Percentiles rank a stretch among this genome's conserved stretches.
Evolutionary conservation across 1,284 basidiomycete genomes (phyloP).

Genomic region (Exsudoporus floridanus): DNA sequence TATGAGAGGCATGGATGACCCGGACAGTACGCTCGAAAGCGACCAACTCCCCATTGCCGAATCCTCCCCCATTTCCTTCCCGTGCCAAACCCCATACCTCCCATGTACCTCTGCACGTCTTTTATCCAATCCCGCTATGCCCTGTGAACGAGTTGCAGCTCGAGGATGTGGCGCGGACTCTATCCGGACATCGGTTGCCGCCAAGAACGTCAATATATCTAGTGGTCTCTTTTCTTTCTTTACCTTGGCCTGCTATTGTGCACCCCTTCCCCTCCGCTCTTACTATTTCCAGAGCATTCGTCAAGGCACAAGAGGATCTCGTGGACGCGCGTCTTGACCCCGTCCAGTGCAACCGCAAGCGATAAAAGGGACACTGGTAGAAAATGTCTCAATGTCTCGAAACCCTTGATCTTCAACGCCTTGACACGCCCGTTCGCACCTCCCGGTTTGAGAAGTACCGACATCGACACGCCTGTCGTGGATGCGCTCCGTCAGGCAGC

Average conservation of each 20-base stretch:
- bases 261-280: no score
- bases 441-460: not conserved
- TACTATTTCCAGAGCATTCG: conserved; percentile 14
- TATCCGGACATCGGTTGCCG: no score
- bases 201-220: no score
- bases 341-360: no score
- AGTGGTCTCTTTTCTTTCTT: not conserved
- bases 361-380: not conserved
- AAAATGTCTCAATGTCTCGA: not conserved
- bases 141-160: no score
- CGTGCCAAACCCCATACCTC: no score
- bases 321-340: conserved; percentile 8
- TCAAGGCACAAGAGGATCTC: conserved; percentile 14
- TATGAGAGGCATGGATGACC: no score
- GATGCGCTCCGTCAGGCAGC: conserved; percentile 19
- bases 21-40: no score
- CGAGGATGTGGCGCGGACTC: conserved; percentile 15
- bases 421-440: not conserved
- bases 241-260: not conserved
- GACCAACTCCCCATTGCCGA: no score
- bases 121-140: no score
- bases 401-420: not conserved
- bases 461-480: conserved; percentile 13
- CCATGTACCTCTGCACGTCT: no score
- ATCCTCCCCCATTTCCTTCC: no score